phyloP scores from a whole-genome alignment of 371 early-diverging fungal species.

The Choanephora cucurbitarum region DNA sequence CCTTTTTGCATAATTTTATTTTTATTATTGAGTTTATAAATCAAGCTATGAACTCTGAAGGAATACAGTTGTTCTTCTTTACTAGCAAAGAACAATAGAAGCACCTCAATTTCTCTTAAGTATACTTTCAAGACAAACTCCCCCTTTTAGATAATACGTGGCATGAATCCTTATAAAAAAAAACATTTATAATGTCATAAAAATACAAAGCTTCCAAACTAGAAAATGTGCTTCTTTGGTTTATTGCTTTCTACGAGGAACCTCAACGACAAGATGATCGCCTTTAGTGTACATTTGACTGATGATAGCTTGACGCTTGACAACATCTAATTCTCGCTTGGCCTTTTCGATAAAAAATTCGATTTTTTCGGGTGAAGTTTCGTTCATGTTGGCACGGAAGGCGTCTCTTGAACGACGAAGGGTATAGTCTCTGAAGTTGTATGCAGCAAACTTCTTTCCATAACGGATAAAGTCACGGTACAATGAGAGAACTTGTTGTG shows the following conservation, averaged over 20 bases:
- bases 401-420: slow-evolving; percentile 67
- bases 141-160: too few relatives aligned
- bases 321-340: slow-evolving; percentile 59
- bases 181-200: too few relatives aligned
- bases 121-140: too few relatives aligned
- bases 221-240: too few relatives aligned
- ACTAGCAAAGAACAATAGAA: too few relatives aligned
- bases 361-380: slow-evolving; percentile 61
- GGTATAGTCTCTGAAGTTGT: slow-evolving; percentile 78
- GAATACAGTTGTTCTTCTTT: too few relatives aligned
- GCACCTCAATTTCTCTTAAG: too few relatives aligned
- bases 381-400: slow-evolving; percentile 61
- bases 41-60: too few relatives aligned
- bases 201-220: too few relatives aligned
- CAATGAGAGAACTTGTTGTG: slow-evolving; percentile 58
- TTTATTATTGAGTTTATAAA: too few relatives aligned
- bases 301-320: slow-evolving; percentile 68
- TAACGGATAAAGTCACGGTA: slow-evolving; percentile 68
- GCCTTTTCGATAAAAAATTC: slow-evolving; percentile 54
- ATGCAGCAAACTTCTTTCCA: slow-evolving; percentile 61
- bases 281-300: slow-evolving; percentile 59
- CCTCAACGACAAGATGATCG: slow-evolving; percentile 65
- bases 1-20: too few relatives aligned
- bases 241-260: slow-evolving; percentile 8
- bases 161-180: too few relatives aligned